Conservation (phyloP, 202 grass and related monocot genomes). For the Cymbopogon flexuosus region DNA sequence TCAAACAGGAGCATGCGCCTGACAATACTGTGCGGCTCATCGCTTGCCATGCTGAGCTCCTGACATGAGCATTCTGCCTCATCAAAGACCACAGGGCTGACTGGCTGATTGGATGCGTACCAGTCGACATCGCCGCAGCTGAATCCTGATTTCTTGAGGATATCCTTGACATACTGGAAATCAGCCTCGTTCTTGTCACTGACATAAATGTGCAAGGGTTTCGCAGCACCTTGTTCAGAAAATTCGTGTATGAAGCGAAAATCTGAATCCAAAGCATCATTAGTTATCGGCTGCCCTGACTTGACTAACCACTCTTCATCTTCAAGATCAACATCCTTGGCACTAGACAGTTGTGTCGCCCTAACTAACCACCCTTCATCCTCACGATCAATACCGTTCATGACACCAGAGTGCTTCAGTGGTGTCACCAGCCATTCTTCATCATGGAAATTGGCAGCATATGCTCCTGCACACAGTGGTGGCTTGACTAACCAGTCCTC, state of each 20-base stretch:
- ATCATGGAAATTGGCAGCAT: conserved; percentile 17
- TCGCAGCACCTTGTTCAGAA: conserved; percentile 15
- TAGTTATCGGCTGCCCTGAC: conserved; percentile 19
- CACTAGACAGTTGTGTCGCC: conserved; percentile 10
- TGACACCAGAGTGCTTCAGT: conserved; percentile 11
- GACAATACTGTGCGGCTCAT: conserved; percentile 42
- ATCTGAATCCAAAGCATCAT: conserved; percentile 29
- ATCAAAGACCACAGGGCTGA: conserved; percentile 66
- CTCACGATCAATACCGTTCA: conserved; percentile 1
- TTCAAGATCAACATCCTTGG: conserved; percentile 19
- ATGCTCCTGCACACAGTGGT: conserved; percentile 4
- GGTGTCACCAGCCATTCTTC: conserved; percentile 34
- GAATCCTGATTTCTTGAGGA: conserved; percentile 80
- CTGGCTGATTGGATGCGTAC: conserved; percentile 55
- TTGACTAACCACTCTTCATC: conserved; percentile 45
- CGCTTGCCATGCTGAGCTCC: conserved; percentile 16
- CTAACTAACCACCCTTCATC: conserved; percentile 36
- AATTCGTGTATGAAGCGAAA: conserved; percentile 34
- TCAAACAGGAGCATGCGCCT: conserved; percentile 88
- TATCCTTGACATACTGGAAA: conserved; percentile 74
- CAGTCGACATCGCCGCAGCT: conserved; percentile 44
- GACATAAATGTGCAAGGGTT: conserved; percentile 47
- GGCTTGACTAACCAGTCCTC: conserved; percentile 55
- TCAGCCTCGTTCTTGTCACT: conserved; percentile 69
- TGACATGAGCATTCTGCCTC: conserved; percentile 50